Conservation (phyloP, 441 rosid species). For the Sinapis alba region DNA sequence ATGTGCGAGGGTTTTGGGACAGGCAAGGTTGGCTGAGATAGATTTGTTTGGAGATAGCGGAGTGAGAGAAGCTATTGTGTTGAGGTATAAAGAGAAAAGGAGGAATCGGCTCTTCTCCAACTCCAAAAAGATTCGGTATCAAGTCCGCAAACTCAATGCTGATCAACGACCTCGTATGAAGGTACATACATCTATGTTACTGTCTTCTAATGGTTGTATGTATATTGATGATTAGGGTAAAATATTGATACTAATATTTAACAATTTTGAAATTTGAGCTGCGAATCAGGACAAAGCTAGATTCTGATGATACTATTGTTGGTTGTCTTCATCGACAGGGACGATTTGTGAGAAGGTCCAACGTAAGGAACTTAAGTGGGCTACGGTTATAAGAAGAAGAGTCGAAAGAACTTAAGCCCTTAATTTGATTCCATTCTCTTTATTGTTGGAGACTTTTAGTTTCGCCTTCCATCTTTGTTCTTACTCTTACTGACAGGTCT, state of each 20-base stretch:
- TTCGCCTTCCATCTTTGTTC: background rate
- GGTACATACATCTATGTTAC: background rate
- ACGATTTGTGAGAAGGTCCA: constrained; percentile 12
- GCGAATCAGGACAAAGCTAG: background rate
- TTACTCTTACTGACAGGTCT: background rate
- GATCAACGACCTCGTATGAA: constrained; percentile 18
- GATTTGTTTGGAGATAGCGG: constrained; percentile 22
- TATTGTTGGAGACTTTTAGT: background rate
- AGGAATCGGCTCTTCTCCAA: constrained; percentile 20
- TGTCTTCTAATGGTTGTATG: background rate
- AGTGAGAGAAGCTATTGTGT: constrained; percentile 8
- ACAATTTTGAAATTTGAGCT: background rate
- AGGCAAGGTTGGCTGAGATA: constrained; percentile 12
- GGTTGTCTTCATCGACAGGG: constrained; percentile 3
- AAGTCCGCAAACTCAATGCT: constrained; percentile 23
- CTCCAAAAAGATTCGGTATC: constrained; percentile 13
- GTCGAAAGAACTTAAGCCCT: background rate
- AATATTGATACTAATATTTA: background rate
- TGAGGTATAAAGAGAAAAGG: constrained; percentile 8
- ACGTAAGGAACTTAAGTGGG: constrained; percentile 6
- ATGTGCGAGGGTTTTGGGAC: background rate
- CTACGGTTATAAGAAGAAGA: constrained; percentile 3
- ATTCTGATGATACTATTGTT: background rate
- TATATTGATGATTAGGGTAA: background rate
- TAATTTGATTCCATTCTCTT: background rate